Evolutionary conservation across 495 filamentous ascomycete genomes (phyloP).

Genomic region (Neurospora sp.): DNA sequence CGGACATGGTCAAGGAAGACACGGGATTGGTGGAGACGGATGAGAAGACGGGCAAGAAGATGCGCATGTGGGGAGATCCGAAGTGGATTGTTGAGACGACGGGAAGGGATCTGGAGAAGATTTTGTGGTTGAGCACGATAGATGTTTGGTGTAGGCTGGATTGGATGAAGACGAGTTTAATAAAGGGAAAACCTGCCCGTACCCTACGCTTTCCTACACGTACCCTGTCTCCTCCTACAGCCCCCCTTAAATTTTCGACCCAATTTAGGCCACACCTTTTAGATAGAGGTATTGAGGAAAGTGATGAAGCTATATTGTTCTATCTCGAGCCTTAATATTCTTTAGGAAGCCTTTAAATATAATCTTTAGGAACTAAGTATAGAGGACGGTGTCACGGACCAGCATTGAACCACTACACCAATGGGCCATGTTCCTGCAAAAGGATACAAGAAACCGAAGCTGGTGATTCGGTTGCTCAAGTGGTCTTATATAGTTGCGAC

Average conservation of each 20-base stretch:
- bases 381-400: no score
- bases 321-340: no score
- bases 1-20: constrained; percentile 3
- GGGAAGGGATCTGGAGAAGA: constrained; percentile 38
- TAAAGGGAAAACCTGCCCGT: background rate
- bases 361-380: no score
- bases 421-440: no score
- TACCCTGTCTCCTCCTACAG: background rate
- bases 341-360: no score
- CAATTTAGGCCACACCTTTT: background rate
- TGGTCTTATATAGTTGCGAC: no score
- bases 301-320: no score
- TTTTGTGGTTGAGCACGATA: constrained; percentile 39
- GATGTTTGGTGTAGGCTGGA: constrained; percentile 28
- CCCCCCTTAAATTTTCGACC: background rate
- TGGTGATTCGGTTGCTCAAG: no score
- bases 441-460: no score
- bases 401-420: no score
- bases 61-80: constrained; percentile 16
- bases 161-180: background rate
- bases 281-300: background rate
- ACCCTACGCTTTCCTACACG: background rate
- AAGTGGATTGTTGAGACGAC: constrained; percentile 27
- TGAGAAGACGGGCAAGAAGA: constrained; percentile 6
- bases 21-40: constrained; percentile 1